Conservation (phyloP, 352 stramenopile species). For the Phytopythium oedochilum region DNA sequence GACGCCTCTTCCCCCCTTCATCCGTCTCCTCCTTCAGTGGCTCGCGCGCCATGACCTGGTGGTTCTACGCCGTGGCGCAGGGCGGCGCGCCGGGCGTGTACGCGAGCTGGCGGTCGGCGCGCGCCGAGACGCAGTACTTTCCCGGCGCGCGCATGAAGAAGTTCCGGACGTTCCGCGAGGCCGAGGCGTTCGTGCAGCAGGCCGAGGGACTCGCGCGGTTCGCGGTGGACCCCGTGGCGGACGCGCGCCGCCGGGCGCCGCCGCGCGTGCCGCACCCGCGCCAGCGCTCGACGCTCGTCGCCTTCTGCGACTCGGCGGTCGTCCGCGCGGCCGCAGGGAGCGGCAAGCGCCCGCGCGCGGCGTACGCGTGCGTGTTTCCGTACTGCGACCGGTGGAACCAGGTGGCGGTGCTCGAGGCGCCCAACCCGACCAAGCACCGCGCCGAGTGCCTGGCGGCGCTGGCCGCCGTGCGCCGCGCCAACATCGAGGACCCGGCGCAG, state of each 20-base stretch:
- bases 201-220: neutral
- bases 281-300: conserved; percentile 1
- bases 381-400: conserved; percentile 4
- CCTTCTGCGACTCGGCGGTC: conserved; percentile 1
- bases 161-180: conserved; percentile 17
- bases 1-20: neutral
- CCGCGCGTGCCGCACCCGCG: neutral
- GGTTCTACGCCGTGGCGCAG: conserved; percentile 39
- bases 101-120: conserved; percentile 27
- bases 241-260: neutral
- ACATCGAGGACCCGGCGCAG: conserved; percentile 1
- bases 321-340: neutral
- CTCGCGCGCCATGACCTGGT: conserved; percentile 1
- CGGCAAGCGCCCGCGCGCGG: neutral
- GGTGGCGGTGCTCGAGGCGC: neutral
- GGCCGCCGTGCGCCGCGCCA: neutral
- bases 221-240: conserved; percentile 4
- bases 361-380: conserved; percentile 3
- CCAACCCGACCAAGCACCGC: conserved; percentile 1
- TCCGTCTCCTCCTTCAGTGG: neutral
- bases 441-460: neutral
- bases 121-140: conserved; percentile 31
- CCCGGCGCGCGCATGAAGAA: conserved; percentile 34
- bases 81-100: conserved; percentile 34
- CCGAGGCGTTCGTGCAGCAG: neutral